Evolutionary conservation across 225 moss, liverwort and hornwort species (phyloP).

Genomic region (Polytrichum formosum): DNA sequence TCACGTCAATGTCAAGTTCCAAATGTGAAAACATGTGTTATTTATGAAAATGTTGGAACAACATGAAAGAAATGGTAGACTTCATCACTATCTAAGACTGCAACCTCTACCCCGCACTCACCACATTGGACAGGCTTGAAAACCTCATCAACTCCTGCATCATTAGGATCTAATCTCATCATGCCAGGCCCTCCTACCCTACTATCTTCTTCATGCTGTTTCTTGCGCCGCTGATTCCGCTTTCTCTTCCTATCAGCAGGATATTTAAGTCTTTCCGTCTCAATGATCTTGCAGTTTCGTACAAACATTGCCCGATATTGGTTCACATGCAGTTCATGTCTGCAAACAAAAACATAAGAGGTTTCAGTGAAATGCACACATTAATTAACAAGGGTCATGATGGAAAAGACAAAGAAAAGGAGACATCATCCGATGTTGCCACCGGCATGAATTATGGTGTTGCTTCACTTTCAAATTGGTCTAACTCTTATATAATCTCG

Average conservation of each 20-base stretch:
- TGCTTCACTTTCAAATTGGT: too few species aligned
- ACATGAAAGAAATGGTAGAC: conserved; percentile 87
- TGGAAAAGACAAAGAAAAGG: too few species aligned
- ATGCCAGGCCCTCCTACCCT: conserved; percentile 27
- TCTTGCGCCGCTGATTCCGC: conserved; percentile 29
- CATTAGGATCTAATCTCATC: conserved; percentile 33
- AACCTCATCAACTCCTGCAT: conserved; percentile 39
- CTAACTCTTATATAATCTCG: too few species aligned
- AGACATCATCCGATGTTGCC: too few species aligned
- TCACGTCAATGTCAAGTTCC: too few species aligned
- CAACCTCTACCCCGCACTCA: conserved; percentile 75
- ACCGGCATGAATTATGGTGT: too few species aligned
- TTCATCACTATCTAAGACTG: conserved; percentile 77
- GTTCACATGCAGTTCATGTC: conserved; percentile 82
- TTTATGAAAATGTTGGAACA: conserved; percentile 68
- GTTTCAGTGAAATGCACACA: neutral
- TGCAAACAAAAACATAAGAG: conserved; percentile 20
- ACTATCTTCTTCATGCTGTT: conserved; percentile 12
- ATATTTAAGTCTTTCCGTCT: conserved; percentile 61
- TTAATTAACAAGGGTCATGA: too few species aligned
- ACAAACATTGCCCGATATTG: conserved; percentile 94
- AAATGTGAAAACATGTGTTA: too few species aligned
- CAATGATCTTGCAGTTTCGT: conserved; percentile 69
- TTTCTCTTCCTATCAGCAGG: conserved; percentile 52
- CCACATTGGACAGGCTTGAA: conserved; percentile 72